phyloP scores from a whole-genome alignment of 768 basidiomycete genomes.

The Ephemerocybe angulata region DNA sequence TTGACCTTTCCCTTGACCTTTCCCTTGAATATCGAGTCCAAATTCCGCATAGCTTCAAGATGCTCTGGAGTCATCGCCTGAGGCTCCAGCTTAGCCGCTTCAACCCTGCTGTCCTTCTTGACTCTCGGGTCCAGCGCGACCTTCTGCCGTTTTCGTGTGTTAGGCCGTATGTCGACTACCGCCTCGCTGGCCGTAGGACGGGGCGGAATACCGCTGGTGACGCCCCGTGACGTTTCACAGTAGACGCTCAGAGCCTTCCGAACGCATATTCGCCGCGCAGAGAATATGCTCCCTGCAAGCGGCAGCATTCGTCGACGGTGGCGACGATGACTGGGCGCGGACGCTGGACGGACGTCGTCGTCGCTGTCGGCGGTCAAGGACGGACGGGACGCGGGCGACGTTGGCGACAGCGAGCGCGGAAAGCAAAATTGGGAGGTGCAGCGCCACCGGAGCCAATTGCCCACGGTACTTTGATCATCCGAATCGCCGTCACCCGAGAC shows the following conservation, averaged over 20 bases:
- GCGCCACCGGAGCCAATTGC: background rate
- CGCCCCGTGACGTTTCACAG: background rate
- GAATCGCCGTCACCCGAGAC: too few relatives aligned
- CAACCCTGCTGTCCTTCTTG: too few relatives aligned
- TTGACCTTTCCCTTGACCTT: too few relatives aligned
- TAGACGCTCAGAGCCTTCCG: background rate
- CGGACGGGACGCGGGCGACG: background rate
- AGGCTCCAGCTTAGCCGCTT: background rate
- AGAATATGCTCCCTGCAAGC: background rate
- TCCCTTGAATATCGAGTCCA: background rate
- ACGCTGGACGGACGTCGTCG: too few relatives aligned
- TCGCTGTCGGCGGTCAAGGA: too few relatives aligned
- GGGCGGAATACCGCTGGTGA: background rate
- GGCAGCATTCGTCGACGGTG: background rate
- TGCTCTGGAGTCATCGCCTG: background rate
- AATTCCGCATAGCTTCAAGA: background rate
- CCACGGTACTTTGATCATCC: too few relatives aligned
- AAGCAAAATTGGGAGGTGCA: background rate
- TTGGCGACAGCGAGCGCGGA: background rate
- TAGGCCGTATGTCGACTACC: background rate
- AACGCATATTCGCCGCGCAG: background rate
- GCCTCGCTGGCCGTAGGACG: background rate
- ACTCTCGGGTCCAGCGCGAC: background rate
- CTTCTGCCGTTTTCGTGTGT: background rate
- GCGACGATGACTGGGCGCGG: too few relatives aligned